A percentile compares a stretch with the other conserved stretches of the same genome.
Evolutionary conservation across 129 eudicot genomes (phyloP).

Genomic region (Flaveria robusta): DNA sequence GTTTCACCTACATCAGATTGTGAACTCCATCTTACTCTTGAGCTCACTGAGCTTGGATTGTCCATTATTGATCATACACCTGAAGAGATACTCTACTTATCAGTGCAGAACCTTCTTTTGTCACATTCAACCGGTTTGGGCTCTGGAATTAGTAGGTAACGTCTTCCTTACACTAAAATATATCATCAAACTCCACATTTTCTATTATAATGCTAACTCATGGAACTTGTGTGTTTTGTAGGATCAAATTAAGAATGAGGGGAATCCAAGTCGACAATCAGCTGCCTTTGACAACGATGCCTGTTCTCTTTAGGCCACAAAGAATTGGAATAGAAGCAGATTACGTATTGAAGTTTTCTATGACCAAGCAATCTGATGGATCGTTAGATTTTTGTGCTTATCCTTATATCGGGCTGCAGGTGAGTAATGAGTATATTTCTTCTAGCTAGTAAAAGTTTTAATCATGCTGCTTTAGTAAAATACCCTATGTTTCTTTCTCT

Average conservation of each 20-base stretch:
- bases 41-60: slow-evolving; percentile 83
- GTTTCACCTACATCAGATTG: slow-evolving; percentile 41
- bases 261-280: slow-evolving; percentile 97
- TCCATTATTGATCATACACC: slow-evolving; percentile 98
- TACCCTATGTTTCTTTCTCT: neutral
- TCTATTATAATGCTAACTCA: slow-evolving; percentile 12
- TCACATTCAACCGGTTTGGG: slow-evolving; percentile 94
- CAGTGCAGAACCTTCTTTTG: slow-evolving; percentile 75
- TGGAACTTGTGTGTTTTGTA: slow-evolving; percentile 31
- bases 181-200: neutral
- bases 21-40: slow-evolving; percentile 87
- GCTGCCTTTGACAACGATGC: slow-evolving; percentile 92
- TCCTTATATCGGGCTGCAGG: slow-evolving; percentile 95
- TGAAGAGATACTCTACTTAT: slow-evolving; percentile 88
- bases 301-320: slow-evolving; percentile 94
- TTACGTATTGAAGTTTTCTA: slow-evolving; percentile 70
- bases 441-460: neutral
- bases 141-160: slow-evolving; percentile 88
- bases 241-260: slow-evolving; percentile 88
- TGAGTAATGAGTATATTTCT: slow-evolving; percentile 39
- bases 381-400: slow-evolving; percentile 82
- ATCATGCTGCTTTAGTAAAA: slow-evolving; percentile 16
- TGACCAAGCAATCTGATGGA: slow-evolving; percentile 90
- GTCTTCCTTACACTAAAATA: neutral
- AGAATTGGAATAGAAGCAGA: slow-evolving; percentile 74